phyloP scores from a whole-genome alignment of 2,329 filamentous ascomycete species.

The Trichophyton rubrum region DNA sequence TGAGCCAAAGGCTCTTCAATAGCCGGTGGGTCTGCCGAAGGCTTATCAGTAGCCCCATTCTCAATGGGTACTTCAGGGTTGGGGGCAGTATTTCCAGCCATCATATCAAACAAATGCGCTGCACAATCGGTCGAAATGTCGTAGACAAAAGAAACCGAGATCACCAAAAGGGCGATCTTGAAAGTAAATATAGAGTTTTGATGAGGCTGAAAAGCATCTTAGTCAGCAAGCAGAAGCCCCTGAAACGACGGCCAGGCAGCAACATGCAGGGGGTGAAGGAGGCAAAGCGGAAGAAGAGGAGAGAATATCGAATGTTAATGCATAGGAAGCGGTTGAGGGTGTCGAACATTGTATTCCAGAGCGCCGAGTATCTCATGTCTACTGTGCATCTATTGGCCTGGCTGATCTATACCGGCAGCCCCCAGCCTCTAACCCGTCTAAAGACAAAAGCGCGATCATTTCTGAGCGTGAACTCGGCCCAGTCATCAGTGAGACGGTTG shows the following conservation, averaged over 20 bases:
- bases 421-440: slow-evolving; percentile 50
- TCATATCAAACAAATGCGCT: not conserved
- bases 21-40: not conserved
- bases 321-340: not conserved
- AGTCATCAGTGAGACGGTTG: slow-evolving; percentile 79
- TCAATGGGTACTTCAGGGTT: not conserved
- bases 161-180: not conserved
- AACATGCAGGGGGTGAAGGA: not conserved
- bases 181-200: not conserved
- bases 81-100: not conserved
- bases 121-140: not conserved
- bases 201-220: not conserved
- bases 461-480: slow-evolving; percentile 62
- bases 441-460: slow-evolving; percentile 52
- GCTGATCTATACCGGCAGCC: slow-evolving; percentile 19
- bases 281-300: not conserved
- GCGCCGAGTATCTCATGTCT: not conserved
- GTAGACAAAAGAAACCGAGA: not conserved
- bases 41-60: not conserved
- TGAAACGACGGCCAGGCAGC: too few species aligned
- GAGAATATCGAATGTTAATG: not conserved
- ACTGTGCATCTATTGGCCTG: not conserved
- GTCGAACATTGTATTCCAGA: not conserved
- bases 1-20: not conserved
- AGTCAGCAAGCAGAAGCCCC: not conserved